Conservation (phyloP, 2,329 filamentous ascomycete genomes). For the Paecilomyces sp. region DNA sequence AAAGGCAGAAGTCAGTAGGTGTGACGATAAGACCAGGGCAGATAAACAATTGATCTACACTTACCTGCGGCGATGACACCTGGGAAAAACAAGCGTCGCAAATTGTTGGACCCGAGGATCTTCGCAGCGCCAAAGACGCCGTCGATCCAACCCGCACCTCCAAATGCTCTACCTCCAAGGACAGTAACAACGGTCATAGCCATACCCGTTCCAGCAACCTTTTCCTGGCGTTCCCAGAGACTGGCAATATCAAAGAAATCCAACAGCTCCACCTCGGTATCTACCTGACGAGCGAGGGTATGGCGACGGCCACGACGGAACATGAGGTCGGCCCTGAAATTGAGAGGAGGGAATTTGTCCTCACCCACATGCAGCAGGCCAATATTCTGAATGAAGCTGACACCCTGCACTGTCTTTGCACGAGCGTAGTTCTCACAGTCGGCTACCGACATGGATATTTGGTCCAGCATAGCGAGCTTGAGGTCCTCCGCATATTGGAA, state of each 20-base stretch:
- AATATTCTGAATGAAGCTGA: conserved; percentile 80
- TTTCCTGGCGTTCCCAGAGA: conserved; percentile 84
- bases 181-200: conserved; percentile 86
- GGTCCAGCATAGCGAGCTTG: conserved; percentile 83
- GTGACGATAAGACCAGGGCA: neutral
- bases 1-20: conserved; percentile 24
- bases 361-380: conserved; percentile 77
- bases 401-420: conserved; percentile 66
- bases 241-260: conserved; percentile 89
- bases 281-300: conserved; percentile 72
- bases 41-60: conserved; percentile 27
- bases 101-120: conserved; percentile 71
- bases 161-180: conserved; percentile 71
- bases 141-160: conserved; percentile 83
- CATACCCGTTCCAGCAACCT: conserved; percentile 89
- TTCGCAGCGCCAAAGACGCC: conserved; percentile 75
- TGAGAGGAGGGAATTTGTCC: conserved; percentile 75
- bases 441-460: conserved; percentile 71
- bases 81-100: conserved; percentile 73
- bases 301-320: conserved; percentile 73
- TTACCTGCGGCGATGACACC: conserved; percentile 71
- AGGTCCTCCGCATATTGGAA: conserved; percentile 92
- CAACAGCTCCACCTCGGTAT: conserved; percentile 78
- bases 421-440: conserved; percentile 83
- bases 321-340: conserved; percentile 89